phyloP scores from a whole-genome alignment of 73 alveolate species.

The Durusdinium trenchii region DNA sequence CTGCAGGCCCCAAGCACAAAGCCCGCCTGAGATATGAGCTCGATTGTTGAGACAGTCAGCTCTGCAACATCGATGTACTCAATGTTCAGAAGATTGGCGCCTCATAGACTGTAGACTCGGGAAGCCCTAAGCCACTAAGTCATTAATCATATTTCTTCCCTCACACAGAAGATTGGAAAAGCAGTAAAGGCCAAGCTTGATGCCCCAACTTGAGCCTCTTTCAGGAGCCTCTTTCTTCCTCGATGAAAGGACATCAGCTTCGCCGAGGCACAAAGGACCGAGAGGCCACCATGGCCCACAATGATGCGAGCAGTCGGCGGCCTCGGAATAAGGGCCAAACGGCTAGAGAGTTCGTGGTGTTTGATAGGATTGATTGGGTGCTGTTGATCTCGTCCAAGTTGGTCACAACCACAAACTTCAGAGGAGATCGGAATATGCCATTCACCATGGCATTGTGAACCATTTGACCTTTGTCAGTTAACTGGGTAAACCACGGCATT shows the following conservation, averaged over 20 bases:
- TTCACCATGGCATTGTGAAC: background rate
- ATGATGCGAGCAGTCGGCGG: constrained; percentile 94
- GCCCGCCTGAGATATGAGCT: constrained; percentile 65
- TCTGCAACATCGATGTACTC: constrained; percentile 93
- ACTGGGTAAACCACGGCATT: too few relatives aligned
- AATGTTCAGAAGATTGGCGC: constrained; percentile 81
- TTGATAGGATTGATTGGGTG: background rate
- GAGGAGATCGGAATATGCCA: background rate
- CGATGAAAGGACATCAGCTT: background rate
- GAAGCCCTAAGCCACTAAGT: background rate
- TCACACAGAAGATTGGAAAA: background rate
- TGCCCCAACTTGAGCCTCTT: background rate
- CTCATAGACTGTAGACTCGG: background rate
- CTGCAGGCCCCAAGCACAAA: too few relatives aligned
- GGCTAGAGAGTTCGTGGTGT: background rate
- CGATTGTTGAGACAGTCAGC: constrained; percentile 79
- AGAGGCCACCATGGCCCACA: constrained; percentile 89
- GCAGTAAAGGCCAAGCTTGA: background rate
- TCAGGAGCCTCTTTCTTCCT: background rate
- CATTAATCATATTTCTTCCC: background rate
- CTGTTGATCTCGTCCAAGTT: background rate
- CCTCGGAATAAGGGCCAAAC: background rate
- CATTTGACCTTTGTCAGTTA: too few relatives aligned
- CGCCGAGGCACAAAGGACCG: constrained; percentile 69
- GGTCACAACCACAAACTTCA: background rate